A percentile compares a stretch with the other conserved stretches of the same genome.
Conservation (phyloP, 306 rosid genomes). For the cucumber (Cucumis sativus) region DNA sequence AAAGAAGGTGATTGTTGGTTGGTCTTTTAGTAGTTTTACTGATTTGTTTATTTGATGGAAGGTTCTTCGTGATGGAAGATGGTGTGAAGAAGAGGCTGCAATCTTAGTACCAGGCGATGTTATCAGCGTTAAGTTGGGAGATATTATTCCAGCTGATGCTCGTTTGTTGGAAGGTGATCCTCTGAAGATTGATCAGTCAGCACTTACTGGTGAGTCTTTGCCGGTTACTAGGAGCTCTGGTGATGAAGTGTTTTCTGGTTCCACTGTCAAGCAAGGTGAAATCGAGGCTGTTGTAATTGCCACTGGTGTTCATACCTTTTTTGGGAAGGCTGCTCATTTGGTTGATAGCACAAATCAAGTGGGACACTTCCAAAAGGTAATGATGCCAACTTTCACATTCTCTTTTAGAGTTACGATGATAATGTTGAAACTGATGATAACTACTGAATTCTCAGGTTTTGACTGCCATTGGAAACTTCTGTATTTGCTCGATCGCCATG, state of each 20-base stretch:
- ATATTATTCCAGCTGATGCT: constrained; percentile 79
- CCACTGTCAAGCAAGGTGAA: constrained; percentile 92
- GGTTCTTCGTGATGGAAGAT: constrained; percentile 78
- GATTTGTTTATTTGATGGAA: neutral
- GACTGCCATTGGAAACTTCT: constrained; percentile 87
- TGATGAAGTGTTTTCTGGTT: constrained; percentile 78
- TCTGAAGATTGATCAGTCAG: constrained; percentile 74
- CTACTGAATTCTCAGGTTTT: constrained; percentile 33
- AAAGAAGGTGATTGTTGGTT: too few relatives aligned
- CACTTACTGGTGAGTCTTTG: constrained; percentile 84
- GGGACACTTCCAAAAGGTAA: constrained; percentile 87
- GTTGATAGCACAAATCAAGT: constrained; percentile 70
- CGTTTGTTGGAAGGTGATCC: constrained; percentile 81
- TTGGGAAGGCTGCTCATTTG: constrained; percentile 91
- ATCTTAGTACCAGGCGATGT: constrained; percentile 81
- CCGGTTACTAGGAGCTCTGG: constrained; percentile 44
- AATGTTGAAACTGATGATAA: neutral
- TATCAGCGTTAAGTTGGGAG: constrained; percentile 73
- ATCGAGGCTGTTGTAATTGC: constrained; percentile 88
- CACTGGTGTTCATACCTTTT: constrained; percentile 89
- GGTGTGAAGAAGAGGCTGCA: constrained; percentile 74
- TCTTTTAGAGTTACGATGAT: neutral
- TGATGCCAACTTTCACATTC: neutral
- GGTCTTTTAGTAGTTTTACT: neutral
- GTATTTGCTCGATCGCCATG: constrained; percentile 71